Evolutionary conservation across 768 basidiomycete genomes (phyloP).

Genomic region (Gyrodon lividus): DNA sequence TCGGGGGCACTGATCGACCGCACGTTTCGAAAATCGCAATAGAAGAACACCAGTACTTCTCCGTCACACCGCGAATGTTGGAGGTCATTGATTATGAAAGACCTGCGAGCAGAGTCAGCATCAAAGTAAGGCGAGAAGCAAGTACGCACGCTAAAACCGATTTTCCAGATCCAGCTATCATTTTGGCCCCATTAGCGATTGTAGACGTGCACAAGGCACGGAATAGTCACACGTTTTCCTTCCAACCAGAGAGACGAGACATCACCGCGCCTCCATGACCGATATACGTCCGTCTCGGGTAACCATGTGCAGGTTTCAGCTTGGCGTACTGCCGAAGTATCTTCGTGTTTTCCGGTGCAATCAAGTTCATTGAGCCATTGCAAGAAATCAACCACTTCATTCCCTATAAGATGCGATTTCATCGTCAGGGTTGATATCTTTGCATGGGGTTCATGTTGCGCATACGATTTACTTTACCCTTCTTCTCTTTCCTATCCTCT

Average conservation of each 20-base stretch:
- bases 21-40: constrained; percentile 1
- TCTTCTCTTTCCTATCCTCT: too few relatives aligned
- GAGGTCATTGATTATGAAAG: not conserved
- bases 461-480: too few relatives aligned
- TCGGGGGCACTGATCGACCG: not conserved
- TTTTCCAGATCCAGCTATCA: not conserved
- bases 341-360: not conserved
- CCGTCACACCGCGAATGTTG: not conserved
- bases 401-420: too few relatives aligned
- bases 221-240: not conserved
- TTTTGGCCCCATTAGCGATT: not conserved
- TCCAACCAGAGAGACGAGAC: not conserved
- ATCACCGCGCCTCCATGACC: not conserved
- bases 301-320: not conserved
- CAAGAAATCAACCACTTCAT: too few relatives aligned
- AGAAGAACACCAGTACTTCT: not conserved
- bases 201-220: too few relatives aligned
- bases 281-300: not conserved
- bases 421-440: too few relatives aligned
- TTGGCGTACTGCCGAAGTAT: not conserved
- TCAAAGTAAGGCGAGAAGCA: not conserved
- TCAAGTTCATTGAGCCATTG: not conserved
- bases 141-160: not conserved
- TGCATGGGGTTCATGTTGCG: too few relatives aligned
- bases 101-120: not conserved